phyloP scores from a whole-genome alignment of 2,329 filamentous ascomycete species.

The Periconia sp. region DNA sequence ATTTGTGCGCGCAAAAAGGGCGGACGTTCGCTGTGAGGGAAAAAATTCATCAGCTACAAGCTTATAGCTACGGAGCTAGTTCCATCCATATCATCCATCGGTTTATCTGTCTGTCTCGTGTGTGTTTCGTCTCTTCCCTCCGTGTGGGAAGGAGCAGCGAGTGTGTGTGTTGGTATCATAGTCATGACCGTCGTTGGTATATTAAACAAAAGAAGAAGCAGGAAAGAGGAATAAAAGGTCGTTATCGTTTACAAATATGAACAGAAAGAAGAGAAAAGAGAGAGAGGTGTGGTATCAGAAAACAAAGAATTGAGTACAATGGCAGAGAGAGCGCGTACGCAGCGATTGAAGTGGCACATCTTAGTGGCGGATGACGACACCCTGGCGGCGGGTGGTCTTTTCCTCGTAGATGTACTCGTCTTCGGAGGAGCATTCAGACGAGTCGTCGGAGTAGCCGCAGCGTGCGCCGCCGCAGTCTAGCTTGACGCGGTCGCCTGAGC shows the following conservation, averaged over 20 bases:
- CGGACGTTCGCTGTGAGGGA: too few species aligned
- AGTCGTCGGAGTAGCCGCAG: slow-evolving; percentile 79
- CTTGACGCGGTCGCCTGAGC: slow-evolving; percentile 89
- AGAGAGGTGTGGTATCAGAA: background rate
- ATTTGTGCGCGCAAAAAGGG: too few species aligned
- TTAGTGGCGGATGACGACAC: slow-evolving; percentile 47
- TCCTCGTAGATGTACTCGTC: slow-evolving; percentile 59
- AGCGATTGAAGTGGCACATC: too few species aligned
- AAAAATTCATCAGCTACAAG: too few species aligned
- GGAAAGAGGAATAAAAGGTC: slow-evolving; percentile 5
- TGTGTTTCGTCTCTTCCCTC: background rate
- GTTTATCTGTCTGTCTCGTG: background rate
- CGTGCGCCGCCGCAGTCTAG: slow-evolving; percentile 90
- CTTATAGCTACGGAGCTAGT: too few species aligned
- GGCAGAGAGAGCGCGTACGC: too few species aligned
- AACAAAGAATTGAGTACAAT: background rate
- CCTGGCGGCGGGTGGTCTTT: slow-evolving; percentile 51
- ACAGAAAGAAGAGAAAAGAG: slow-evolving; percentile 13
- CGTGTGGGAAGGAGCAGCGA: background rate
- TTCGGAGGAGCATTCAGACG: slow-evolving; percentile 69
- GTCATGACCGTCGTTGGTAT: background rate
- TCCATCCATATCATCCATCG: background rate
- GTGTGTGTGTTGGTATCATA: slow-evolving; percentile 5
- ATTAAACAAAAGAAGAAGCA: slow-evolving; percentile 8
- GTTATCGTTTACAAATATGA: slow-evolving; percentile 11